phyloP scores from a whole-genome alignment of 2,329 filamentous ascomycete genomes.

The Calonectria pteridis region DNA sequence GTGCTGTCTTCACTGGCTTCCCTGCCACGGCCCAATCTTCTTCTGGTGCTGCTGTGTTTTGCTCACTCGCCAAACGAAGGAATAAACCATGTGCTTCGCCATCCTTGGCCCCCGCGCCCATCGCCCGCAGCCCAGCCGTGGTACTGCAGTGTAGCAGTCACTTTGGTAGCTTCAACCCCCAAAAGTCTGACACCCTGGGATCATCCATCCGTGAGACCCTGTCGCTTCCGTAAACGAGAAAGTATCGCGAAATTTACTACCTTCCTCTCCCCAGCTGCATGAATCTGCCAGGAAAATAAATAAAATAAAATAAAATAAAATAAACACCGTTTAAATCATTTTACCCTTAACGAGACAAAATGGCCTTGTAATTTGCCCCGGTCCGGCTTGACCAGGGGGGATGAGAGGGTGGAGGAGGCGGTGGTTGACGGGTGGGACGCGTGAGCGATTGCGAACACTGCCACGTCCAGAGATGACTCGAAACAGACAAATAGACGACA shows the following conservation, averaged over 20 bases:
- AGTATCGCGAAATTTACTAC: neutral
- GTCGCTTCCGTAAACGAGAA: neutral
- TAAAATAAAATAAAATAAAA: neutral
- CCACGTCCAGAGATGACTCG: conserved; percentile 4
- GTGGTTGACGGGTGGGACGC: conserved; percentile 6
- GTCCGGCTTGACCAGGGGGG: neutral
- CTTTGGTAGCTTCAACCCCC: neutral
- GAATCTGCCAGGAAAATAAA: neutral
- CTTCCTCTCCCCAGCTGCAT: neutral
- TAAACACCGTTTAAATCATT: neutral
- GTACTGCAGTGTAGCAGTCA: neutral
- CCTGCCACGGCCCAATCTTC: neutral
- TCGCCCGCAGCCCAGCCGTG: neutral
- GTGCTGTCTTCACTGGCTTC: neutral
- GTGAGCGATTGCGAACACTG: conserved; percentile 13
- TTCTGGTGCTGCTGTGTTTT: neutral
- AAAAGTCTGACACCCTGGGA: neutral
- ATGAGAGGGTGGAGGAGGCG: neutral
- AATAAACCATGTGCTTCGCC: neutral
- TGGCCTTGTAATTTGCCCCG: neutral
- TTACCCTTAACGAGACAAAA: neutral
- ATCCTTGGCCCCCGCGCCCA: neutral
- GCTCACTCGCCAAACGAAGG: neutral
- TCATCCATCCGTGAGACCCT: neutral
- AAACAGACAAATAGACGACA: conserved; percentile 1